Percentiles rank a stretch among this genome's conserved stretches.
Conservation (phyloP, 2,329 filamentous ascomycete genomes). For the Aspergillus amoenus region DNA sequence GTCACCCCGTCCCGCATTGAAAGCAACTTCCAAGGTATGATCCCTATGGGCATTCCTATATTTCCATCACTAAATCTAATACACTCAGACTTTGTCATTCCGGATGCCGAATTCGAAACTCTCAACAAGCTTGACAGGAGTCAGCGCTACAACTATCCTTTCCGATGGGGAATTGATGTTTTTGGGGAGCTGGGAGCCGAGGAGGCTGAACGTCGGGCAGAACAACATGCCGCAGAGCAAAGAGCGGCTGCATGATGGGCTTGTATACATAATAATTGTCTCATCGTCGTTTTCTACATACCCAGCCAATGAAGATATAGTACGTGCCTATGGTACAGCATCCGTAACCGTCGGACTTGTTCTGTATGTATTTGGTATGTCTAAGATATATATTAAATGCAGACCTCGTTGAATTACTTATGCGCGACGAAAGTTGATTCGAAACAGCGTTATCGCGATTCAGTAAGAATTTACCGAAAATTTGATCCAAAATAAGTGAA, state of each 20-base stretch:
- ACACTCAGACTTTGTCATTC: conserved; percentile 31
- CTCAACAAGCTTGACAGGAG: conserved; percentile 37
- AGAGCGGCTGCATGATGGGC: conserved; percentile 10
- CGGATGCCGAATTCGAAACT: conserved; percentile 34
- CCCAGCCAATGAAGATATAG: background rate
- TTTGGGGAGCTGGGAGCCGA: conserved; percentile 38
- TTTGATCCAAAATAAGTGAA: background rate
- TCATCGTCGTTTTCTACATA: background rate
- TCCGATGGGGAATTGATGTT: conserved; percentile 39
- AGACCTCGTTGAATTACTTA: too few relatives aligned
- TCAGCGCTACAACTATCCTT: conserved; percentile 39
- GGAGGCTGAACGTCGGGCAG: conserved; percentile 30
- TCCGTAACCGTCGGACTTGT: background rate
- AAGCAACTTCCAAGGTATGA: conserved; percentile 47
- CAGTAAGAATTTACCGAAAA: too few relatives aligned
- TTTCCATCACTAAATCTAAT: background rate
- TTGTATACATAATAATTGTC: background rate
- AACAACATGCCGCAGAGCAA: conserved; percentile 28
- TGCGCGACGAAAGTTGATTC: too few relatives aligned
- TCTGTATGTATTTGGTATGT: background rate
- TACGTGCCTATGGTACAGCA: background rate
- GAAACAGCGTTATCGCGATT: too few relatives aligned
- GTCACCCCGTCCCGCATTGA: conserved; percentile 54
- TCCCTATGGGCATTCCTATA: background rate
- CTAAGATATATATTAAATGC: background rate